Conservation (phyloP, 371 early-diverging fungal species). For the Rhizopus stolonifer region DNA sequence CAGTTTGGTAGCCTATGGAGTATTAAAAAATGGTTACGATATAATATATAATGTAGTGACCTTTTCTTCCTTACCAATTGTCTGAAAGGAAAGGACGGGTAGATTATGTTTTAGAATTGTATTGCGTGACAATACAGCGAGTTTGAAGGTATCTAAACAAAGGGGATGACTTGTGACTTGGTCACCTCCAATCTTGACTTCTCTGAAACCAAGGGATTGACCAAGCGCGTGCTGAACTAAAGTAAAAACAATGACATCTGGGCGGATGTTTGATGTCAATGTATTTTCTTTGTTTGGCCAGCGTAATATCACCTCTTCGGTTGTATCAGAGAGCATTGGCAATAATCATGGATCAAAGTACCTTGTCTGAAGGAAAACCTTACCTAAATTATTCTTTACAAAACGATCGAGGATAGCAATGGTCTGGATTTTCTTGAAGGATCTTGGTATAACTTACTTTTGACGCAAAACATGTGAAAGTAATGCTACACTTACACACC, state of each 20-base stretch:
- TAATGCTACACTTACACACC: no score
- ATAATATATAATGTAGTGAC: constrained; percentile 6
- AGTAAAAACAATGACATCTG: constrained; percentile 27
- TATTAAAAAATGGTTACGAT: constrained; percentile 16
- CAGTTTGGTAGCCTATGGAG: constrained; percentile 1
- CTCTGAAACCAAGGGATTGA: constrained; percentile 28
- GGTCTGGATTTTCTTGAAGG: no score
- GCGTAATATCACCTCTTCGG: neutral
- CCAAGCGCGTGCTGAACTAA: constrained; percentile 31
- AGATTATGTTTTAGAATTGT: constrained; percentile 6
- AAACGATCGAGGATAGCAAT: no score
- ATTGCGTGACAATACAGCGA: constrained; percentile 5
- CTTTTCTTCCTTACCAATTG: constrained; percentile 19
- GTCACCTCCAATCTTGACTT: constrained; percentile 31
- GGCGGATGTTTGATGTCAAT: constrained; percentile 19
- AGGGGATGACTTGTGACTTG: constrained; percentile 30
- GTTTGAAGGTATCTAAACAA: constrained; percentile 24
- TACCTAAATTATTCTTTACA: constrained; percentile 5
- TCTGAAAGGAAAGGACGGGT: constrained; percentile 13
- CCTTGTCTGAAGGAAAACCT: constrained; percentile 1
- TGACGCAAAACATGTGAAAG: no score
- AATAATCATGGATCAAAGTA: neutral
- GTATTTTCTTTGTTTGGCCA: neutral
- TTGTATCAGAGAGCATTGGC: neutral
- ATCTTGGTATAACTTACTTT: no score